Percentiles rank a stretch among this genome's conserved stretches.
phyloP scores from a whole-genome alignment of 768 basidiomycete genomes.

The Mycena belliarum region DNA sequence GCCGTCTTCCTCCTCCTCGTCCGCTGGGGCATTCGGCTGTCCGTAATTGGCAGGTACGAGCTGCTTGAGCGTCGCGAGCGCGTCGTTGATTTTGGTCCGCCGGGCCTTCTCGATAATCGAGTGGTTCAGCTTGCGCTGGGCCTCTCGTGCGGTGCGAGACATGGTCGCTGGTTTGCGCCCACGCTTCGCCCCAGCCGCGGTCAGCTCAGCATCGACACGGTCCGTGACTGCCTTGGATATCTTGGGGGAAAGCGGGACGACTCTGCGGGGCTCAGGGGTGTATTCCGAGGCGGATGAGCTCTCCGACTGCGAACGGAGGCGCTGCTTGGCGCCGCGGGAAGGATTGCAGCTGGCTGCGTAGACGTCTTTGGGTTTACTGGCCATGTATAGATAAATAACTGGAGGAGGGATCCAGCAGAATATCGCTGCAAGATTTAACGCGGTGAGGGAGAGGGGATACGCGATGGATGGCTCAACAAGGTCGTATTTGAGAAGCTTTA shows the following conservation, averaged over 20 bases:
- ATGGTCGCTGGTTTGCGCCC: slow-evolving; percentile 75
- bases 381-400: slow-evolving; percentile 7
- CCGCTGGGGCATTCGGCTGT: slow-evolving; percentile 19
- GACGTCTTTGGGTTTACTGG: slow-evolving; percentile 2
- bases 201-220: slow-evolving; percentile 12
- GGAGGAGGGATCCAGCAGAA: not conserved
- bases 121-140: slow-evolving; percentile 90
- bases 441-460: too few relatives aligned
- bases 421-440: too few relatives aligned
- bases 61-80: slow-evolving; percentile 71
- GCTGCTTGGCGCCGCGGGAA: slow-evolving; percentile 18
- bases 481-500: too few relatives aligned
- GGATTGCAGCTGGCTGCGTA: slow-evolving; percentile 22
- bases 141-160: slow-evolving; percentile 78
- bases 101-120: slow-evolving; percentile 93
- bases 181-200: slow-evolving; percentile 48
- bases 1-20: slow-evolving; percentile 40
- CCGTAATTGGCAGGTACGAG: slow-evolving; percentile 71
- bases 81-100: slow-evolving; percentile 94
- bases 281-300: slow-evolving; percentile 59
- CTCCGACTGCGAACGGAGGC: slow-evolving; percentile 38
- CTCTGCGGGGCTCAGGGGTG: slow-evolving; percentile 27
- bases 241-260: slow-evolving; percentile 19
- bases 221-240: slow-evolving; percentile 30
- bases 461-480: not conserved